Base-by-base conservation (phyloP, 345 rosid species). In the Rhodomyrtus tomentosa region DNA sequence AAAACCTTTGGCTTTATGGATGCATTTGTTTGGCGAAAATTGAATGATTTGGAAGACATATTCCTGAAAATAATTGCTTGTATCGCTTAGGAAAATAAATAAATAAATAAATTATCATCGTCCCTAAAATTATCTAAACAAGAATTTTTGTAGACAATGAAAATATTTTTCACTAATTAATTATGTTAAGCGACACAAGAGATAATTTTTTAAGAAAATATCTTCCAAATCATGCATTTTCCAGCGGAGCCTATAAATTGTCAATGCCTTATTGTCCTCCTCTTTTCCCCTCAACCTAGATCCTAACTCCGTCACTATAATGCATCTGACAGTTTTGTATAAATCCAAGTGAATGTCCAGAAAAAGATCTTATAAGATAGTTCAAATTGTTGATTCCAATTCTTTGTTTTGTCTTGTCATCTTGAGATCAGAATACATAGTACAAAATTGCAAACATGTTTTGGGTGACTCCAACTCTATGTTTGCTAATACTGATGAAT, bases 1-100 rank as follows among this genome's bases (percentile, higher is more conserved):
- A 1, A 27, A 27, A 58, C 14, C 20, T 58, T 27, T 0, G 0
- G 2, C 0, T 58, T 2, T 58, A 58, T 1, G 2, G 4, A 5
- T 56, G 4, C 0, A 1, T 27, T 27, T 58, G 20, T 27, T 58
- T 27, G 6, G 2, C 0, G 14, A 6, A 58, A 58, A 27, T 27
- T 58, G 38, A 58, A 27, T 58, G 32, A 58, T 58, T 27, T 6
- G 2, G 15, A 27, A 58, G n/a, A 12, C 16, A 56, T 27, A 56
- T 14, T 56, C 13, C 12, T 12, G 11, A n/a, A n/a, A 56, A 58
- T 0, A 0, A 58, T 58, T 0, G 0, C 1, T 58, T n/a, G 14
- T 58, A 58, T 58, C 1, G n/a, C 2, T 15, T 12, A 10, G 5
- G 5, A 56, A 56, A 56, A 56, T 56, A 0, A 56, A 56, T 0